phyloP scores from a whole-genome alignment of 1,284 basidiomycete genomes.

The Ceratobasidium sp. region DNA sequence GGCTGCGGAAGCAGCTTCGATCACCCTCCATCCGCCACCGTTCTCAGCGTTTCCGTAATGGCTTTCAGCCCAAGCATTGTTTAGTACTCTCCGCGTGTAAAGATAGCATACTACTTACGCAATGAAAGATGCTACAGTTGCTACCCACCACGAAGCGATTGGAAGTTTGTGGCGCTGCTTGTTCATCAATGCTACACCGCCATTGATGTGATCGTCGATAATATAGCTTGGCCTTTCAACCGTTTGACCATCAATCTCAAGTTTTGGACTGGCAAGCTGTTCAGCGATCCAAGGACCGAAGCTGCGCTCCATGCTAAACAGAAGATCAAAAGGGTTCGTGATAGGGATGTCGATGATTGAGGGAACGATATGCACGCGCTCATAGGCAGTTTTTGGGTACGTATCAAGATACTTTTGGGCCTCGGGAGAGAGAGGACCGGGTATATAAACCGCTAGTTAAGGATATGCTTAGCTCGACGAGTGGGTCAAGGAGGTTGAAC shows the following conservation, averaged over 20 bases:
- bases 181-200: slow-evolving; percentile 1
- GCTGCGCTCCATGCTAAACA: background rate
- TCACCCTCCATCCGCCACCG: slow-evolving; percentile 2
- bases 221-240: slow-evolving; percentile 7
- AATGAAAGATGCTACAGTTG: slow-evolving; percentile 14
- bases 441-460: background rate
- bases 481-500: background rate
- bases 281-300: background rate
- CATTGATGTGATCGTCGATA: slow-evolving; percentile 35
- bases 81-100: background rate
- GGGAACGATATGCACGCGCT: background rate
- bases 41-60: slow-evolving; percentile 20
- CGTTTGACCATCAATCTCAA: background rate
- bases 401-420: slow-evolving; percentile 3
- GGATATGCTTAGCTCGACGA: background rate
- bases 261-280: background rate
- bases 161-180: slow-evolving; percentile 3
- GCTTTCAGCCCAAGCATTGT: background rate
- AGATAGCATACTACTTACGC: slow-evolving; percentile 12
- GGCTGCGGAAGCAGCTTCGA: background rate
- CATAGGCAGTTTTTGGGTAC: background rate
- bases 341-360: background rate
- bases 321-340: background rate
- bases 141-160: slow-evolving; percentile 22
- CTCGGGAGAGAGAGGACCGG: background rate